Evolutionary conservation across 306 rosid genomes (phyloP), one percentile per base, ranked within the genome.

Genomic region (Acacia crassicarpa): DNA sequence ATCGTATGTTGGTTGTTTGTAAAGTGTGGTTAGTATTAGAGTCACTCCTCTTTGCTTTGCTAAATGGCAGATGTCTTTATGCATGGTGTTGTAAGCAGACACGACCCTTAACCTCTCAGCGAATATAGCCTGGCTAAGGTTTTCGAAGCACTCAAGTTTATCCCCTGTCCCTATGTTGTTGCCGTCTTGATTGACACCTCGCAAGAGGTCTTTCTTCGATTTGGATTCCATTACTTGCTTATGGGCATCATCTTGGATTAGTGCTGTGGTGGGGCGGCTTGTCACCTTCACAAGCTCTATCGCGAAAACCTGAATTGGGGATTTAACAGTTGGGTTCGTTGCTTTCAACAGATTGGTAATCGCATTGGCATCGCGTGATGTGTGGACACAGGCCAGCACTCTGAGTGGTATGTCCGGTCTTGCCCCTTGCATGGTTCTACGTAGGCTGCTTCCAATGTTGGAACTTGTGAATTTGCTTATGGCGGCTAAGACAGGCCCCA

Each of bases 1-100:
- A 2, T 78, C 86, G 8, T 84, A 84, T 33, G 90, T 87, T 4
- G 90, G 87, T 58, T 87, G 84, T 32, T 75, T 84, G 77, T 84
- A 40, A 27, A 81, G 49, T 19, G 84, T 84, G 65, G 86, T 75
- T 2, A 87, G 0, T 20, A 87, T 81, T 0, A 87, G 75, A 10
- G 78, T 69, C 0, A 78, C 86, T 1, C 83, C 81, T 78, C 80
- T 78, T 0, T 62, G 80, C 1, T 46, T 19, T 25, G 82, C 85
- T 0, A 87, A 38, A 81, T 46, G 74, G 5, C 81, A 6, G 74
- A 87, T 78, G 78, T 87, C 90, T 19, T 70, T 38, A 72, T 87
- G 90, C 90, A 87, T 87, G 41, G 87, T 33, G 58, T 30, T 63
- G 56, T 81, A 87, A 9, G 27, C 27, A 3, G 90, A 87, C 22